Conservation (phyloP, 495 filamentous ascomycete species). For the Aspergillus diversus region DNA sequence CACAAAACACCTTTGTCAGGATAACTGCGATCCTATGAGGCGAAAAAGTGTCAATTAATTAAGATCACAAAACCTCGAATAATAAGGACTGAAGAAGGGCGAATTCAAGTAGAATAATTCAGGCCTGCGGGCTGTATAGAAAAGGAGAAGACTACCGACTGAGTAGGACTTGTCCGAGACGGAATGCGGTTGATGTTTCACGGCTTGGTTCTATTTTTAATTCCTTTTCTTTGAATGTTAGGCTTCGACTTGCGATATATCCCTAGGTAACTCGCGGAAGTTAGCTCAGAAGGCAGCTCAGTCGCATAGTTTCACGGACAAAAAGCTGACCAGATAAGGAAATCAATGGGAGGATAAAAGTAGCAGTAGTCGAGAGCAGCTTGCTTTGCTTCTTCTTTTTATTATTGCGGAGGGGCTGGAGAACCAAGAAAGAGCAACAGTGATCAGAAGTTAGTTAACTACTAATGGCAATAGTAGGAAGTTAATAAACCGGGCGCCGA, state of each 20-base stretch:
- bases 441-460: slow-evolving; percentile 12
- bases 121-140: neutral
- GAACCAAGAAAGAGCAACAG: slow-evolving; percentile 19
- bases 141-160: slow-evolving; percentile 18
- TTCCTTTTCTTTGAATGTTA: slow-evolving; percentile 3
- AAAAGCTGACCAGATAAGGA: slow-evolving; percentile 7
- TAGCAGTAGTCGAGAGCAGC: neutral
- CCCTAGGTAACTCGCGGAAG: neutral
- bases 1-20: neutral
- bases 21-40: neutral
- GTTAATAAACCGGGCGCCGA: slow-evolving; percentile 25
- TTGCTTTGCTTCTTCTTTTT: neutral
- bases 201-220: slow-evolving; percentile 25
- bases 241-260: slow-evolving; percentile 1
- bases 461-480: slow-evolving; percentile 23
- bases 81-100: neutral
- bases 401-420: slow-evolving; percentile 19
- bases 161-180: slow-evolving; percentile 6
- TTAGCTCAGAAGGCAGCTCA: slow-evolving; percentile 7
- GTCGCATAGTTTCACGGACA: neutral
- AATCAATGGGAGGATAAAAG: slow-evolving; percentile 9
- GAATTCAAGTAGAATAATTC: neutral
- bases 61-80: neutral
- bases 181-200: slow-evolving; percentile 22
- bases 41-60: slow-evolving; percentile 12